These are phyloP conservation scores for Trichoderma sp. DNA, from an alignment of 2,329 filamentous ascomycete genomes.

Conservation along the genomic window DNA sequence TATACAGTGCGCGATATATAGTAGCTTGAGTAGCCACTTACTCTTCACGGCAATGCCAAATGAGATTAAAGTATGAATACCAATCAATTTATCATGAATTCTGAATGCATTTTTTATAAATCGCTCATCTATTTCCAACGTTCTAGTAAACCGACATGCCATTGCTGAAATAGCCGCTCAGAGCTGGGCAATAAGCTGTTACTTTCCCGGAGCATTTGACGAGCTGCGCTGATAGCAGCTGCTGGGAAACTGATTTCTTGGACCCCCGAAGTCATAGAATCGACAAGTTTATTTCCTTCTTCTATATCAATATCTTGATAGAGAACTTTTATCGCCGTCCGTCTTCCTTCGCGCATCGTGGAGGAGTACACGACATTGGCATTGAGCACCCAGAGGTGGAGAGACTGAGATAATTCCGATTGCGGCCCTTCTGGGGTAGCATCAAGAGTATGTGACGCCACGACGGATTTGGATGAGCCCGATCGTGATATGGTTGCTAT, in stretches of 20 bases:
- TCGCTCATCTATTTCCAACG: conserved; percentile 30
- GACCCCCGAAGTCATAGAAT: conserved; percentile 53
- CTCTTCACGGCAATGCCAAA: neutral
- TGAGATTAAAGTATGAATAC: neutral
- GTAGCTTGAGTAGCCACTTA: too few species aligned
- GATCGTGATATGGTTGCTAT: conserved; percentile 54
- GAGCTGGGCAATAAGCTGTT: conserved; percentile 52
- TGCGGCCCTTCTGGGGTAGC: conserved; percentile 17
- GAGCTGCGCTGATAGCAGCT: conserved; percentile 47
- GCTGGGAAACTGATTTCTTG: conserved; percentile 58
- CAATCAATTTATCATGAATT: neutral
- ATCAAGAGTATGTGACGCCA: conserved; percentile 38
- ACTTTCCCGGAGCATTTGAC: conserved; percentile 45
- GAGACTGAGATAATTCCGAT: conserved; percentile 26
- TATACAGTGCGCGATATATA: neutral
- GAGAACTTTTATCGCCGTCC: conserved; percentile 52
- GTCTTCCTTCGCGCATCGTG: conserved; percentile 32
- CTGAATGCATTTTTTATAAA: neutral
- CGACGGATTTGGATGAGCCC: conserved; percentile 55
- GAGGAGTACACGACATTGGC: conserved; percentile 53
- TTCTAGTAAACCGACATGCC: conserved; percentile 64
- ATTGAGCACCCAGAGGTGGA: conserved; percentile 58
- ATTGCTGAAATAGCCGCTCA: conserved; percentile 61
- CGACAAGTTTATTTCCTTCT: conserved; percentile 49
- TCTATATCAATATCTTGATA: conserved; percentile 44